phyloP scores from a whole-genome alignment of 768 basidiomycete species.

The Cyclocybe cylindracea region DNA sequence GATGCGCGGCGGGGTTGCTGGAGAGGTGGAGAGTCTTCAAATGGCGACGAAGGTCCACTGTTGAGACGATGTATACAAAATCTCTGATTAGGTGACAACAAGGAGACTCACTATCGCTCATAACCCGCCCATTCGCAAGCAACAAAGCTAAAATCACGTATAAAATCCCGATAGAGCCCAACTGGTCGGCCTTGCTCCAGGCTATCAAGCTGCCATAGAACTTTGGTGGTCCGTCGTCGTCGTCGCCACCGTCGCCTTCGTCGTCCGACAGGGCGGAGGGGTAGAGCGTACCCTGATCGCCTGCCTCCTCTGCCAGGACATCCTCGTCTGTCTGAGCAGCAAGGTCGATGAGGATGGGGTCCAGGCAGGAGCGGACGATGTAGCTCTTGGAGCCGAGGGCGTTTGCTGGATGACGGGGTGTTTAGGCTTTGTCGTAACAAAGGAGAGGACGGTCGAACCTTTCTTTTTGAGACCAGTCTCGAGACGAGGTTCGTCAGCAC shows the following conservation, averaged over 20 bases:
- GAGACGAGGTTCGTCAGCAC: conserved; percentile 45
- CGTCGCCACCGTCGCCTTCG: conserved; percentile 38
- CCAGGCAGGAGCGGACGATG: conserved; percentile 76
- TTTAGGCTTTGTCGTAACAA: neutral
- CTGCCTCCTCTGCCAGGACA: conserved; percentile 47
- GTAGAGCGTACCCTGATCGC: conserved; percentile 33
- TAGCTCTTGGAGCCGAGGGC: conserved; percentile 74
- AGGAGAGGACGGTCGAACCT: conserved; percentile 36
- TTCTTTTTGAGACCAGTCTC: conserved; percentile 68
- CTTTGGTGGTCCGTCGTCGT: conserved; percentile 37
- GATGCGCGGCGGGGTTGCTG: conserved; percentile 30
- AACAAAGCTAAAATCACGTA: conserved; percentile 84
- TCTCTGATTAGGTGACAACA: neutral
- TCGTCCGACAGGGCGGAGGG: conserved; percentile 35
- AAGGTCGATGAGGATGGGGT: conserved; percentile 59
- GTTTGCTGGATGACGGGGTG: conserved; percentile 36
- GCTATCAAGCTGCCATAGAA: conserved; percentile 71
- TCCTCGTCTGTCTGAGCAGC: conserved; percentile 58
- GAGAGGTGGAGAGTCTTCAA: conserved; percentile 72
- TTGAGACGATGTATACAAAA: neutral
- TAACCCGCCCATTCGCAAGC: conserved; percentile 73
- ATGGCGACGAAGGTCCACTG: conserved; percentile 73
- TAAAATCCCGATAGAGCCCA: conserved; percentile 71
- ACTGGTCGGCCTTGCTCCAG: conserved; percentile 69
- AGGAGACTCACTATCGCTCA: conserved; percentile 67